Evolutionary conservation across 106 monocot genomes (phyloP).

Genomic region (Posidonia australis): DNA sequence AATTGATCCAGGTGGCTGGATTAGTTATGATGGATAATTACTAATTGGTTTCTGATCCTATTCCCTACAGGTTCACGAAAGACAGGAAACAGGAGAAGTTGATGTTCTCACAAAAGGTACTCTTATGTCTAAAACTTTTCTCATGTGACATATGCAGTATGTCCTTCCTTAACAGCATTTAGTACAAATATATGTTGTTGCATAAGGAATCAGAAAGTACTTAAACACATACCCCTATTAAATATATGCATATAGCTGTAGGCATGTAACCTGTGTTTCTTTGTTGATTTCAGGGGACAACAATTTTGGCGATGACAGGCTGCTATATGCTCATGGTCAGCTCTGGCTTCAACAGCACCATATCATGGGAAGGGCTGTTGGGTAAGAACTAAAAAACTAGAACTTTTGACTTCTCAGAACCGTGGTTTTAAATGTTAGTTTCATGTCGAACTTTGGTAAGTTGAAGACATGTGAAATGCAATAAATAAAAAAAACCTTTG

Average conservation of each 20-base stretch:
- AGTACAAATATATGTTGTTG: no score
- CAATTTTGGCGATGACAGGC: slow-evolving; percentile 74
- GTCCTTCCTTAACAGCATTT: no score
- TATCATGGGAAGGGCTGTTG: slow-evolving; percentile 84
- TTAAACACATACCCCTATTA: no score
- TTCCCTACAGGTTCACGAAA: slow-evolving; percentile 47
- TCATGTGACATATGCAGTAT: no score
- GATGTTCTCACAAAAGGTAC: slow-evolving; percentile 79
- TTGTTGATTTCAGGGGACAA: slow-evolving; percentile 63
- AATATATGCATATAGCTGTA: neutral
- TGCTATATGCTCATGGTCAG: slow-evolving; percentile 78
- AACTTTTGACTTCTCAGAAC: neutral
- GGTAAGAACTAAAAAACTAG: slow-evolving; percentile 27
- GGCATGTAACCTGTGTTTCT: neutral
- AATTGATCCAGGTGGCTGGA: no score
- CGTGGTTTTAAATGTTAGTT: no score
- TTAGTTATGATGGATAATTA: no score
- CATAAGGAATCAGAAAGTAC: no score
- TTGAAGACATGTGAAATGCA: no score
- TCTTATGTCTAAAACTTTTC: neutral
- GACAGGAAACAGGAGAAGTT: slow-evolving; percentile 54
- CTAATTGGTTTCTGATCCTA: neutral
- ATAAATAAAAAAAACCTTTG: no score
- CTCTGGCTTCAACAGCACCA: slow-evolving; percentile 89
- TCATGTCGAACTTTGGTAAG: no score